These are phyloP conservation scores for Plasmopara muralis DNA, from an alignment of 352 stramenopile species.

Conservation along the genomic window DNA sequence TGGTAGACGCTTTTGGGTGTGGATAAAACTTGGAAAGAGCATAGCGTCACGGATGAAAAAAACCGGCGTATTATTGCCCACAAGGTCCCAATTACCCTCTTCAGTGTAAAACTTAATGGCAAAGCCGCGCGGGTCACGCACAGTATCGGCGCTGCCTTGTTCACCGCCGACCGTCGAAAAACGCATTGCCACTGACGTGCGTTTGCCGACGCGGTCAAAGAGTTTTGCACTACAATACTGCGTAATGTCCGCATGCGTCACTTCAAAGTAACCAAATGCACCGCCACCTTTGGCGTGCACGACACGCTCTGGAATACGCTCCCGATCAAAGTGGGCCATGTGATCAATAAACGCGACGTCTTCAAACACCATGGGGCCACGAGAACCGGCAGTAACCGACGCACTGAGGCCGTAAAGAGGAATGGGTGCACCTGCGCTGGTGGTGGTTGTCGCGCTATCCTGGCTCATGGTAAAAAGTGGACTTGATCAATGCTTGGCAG, in stretches of 20 bases:
- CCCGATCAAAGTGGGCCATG: constrained; percentile 88
- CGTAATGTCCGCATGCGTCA: constrained; percentile 51
- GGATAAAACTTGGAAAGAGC: constrained; percentile 90
- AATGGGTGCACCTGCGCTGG: constrained; percentile 55
- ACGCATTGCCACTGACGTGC: constrained; percentile 75
- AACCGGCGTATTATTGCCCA: constrained; percentile 92
- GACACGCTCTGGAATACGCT: constrained; percentile 89
- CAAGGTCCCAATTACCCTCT: constrained; percentile 91
- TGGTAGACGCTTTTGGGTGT: constrained; percentile 91
- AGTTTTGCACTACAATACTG: constrained; percentile 74
- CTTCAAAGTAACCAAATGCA: constrained; percentile 90
- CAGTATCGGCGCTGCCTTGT: constrained; percentile 73
- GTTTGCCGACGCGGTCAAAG: constrained; percentile 70
- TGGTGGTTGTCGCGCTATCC: constrained; percentile 33
- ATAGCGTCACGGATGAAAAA: constrained; percentile 93
- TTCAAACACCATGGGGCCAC: constrained; percentile 61
- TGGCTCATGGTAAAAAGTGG: constrained; percentile 10
- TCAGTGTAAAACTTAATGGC: constrained; percentile 93
- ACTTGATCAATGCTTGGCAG: constrained; percentile 7
- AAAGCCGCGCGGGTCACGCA: constrained; percentile 85
- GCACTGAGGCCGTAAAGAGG: constrained; percentile 58
- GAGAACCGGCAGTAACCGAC: constrained; percentile 54
- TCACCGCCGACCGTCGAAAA: constrained; percentile 86
- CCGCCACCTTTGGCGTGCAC: constrained; percentile 88
- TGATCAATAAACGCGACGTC: constrained; percentile 88